phyloP scores from a whole-genome alignment of 2,329 filamentous ascomycete genomes.

The Periconia digitata region DNA sequence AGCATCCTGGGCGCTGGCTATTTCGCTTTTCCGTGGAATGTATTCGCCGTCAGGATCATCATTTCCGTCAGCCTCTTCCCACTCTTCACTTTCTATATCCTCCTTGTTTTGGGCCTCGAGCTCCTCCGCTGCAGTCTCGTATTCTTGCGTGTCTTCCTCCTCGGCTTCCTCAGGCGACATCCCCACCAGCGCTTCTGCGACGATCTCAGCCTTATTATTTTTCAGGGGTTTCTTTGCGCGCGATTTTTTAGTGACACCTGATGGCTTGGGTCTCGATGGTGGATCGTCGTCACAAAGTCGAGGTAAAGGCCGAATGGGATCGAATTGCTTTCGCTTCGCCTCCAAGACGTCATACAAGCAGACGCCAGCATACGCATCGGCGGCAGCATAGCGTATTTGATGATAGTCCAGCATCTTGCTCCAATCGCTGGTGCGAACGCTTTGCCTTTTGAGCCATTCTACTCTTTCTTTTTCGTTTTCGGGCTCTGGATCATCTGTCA shows the following conservation, averaged over 20 bases:
- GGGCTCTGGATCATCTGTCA: slow-evolving; percentile 16
- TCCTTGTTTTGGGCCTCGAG: slow-evolving; percentile 23
- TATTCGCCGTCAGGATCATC: slow-evolving; percentile 15
- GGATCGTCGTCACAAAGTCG: slow-evolving; percentile 66
- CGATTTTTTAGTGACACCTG: slow-evolving; percentile 8
- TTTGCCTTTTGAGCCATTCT: slow-evolving; percentile 4
- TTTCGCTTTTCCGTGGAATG: slow-evolving; percentile 1
- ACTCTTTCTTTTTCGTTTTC: not conserved
- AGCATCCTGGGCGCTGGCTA: not conserved
- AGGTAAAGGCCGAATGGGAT: slow-evolving; percentile 72
- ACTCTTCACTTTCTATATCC: slow-evolving; percentile 5
- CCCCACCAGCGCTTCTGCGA: slow-evolving; percentile 8
- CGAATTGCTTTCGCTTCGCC: slow-evolving; percentile 63
- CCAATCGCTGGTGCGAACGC: slow-evolving; percentile 77
- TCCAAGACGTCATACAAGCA: slow-evolving; percentile 75
- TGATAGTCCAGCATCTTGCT: slow-evolving; percentile 58
- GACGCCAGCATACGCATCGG: slow-evolving; percentile 81
- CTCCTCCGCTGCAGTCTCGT: slow-evolving; percentile 39
- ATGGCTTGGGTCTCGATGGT: slow-evolving; percentile 12
- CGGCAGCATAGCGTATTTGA: slow-evolving; percentile 74
- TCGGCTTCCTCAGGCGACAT: slow-evolving; percentile 15
- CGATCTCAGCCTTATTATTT: slow-evolving; percentile 8
- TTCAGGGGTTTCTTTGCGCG: slow-evolving; percentile 10
- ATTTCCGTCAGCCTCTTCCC: not conserved
- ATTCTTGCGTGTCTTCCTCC: slow-evolving; percentile 30